Evolutionary conservation across 1,284 basidiomycete species (phyloP).

Genomic region (Moniliophthora roreri): DNA sequence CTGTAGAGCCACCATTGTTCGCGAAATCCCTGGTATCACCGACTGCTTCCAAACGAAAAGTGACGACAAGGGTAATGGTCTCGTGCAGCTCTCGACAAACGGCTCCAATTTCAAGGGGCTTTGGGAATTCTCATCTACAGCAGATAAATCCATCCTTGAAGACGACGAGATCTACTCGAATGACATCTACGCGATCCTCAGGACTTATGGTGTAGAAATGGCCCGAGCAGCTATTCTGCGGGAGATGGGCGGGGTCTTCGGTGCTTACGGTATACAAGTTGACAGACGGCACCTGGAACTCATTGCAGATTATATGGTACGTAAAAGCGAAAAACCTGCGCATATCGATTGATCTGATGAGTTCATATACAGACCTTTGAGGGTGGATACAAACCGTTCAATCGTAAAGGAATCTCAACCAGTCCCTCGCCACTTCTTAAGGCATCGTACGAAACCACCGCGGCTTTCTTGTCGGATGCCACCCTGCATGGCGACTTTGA

Average conservation of each 20-base stretch:
- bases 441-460: conserved; percentile 97
- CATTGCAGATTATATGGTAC: conserved; percentile 98
- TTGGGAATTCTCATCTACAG: conserved; percentile 80
- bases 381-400: conserved; percentile 97
- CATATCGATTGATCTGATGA: conserved; percentile 1
- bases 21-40: conserved; percentile 85
- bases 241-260: conserved; percentile 92
- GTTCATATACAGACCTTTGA: conserved; percentile 78
- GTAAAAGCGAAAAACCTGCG: conserved; percentile 34
- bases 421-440: conserved; percentile 94
- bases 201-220: conserved; percentile 97
- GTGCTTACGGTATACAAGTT: conserved; percentile 97
- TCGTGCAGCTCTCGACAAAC: conserved; percentile 71
- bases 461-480: conserved; percentile 93
- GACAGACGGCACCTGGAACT: conserved; percentile 93
- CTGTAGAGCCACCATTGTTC: conserved; percentile 81
- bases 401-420: conserved; percentile 90
- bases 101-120: conserved; percentile 92
- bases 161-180: conserved; percentile 89
- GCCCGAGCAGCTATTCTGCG: conserved; percentile 89
- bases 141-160: conserved; percentile 72
- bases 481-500: conserved; percentile 95
- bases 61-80: conserved; percentile 47
- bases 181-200: conserved; percentile 91
- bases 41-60: conserved; percentile 78